A percentile compares a stretch with the other conserved stretches of the same genome.
phyloP scores from a whole-genome alignment of 2,329 filamentous ascomycete species.

The Orbilia ellipsospora region DNA sequence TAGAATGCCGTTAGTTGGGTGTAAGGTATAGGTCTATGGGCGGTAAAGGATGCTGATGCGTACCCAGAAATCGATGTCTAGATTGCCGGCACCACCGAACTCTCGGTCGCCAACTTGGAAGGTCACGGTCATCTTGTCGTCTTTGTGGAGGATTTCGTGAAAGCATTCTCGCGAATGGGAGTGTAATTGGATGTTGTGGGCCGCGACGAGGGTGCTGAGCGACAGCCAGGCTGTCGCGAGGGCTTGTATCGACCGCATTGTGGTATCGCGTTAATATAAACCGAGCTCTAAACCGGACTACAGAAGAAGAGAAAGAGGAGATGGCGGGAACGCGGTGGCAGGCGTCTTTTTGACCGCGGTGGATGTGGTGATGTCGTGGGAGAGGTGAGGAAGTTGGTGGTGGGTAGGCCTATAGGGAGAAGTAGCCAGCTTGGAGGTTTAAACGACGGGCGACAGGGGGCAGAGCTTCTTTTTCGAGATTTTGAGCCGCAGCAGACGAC shows the following conservation, averaged over 20 bases:
- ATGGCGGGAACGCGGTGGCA: not conserved
- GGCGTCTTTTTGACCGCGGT: no score
- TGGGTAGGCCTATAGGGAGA: conserved; percentile 33
- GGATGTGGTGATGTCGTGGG: conserved; percentile 4
- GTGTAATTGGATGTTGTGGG: conserved; percentile 95
- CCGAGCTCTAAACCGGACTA: not conserved
- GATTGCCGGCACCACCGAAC: conserved; percentile 91
- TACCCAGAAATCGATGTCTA: conserved; percentile 99
- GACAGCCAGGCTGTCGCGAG: conserved; percentile 66
- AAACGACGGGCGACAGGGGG: conserved; percentile 28
- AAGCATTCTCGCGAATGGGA: conserved; percentile 97
- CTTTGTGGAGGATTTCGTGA: conserved; percentile 89
- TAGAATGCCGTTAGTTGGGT: not conserved
- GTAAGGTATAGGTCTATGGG: not conserved
- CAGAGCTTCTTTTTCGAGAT: not conserved
- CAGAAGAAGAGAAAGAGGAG: not conserved
- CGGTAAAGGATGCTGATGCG: conserved; percentile 59
- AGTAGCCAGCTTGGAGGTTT: conserved; percentile 55
- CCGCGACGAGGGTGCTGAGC: conserved; percentile 65
- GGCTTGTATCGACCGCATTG: conserved; percentile 52
- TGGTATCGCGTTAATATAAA: not conserved
- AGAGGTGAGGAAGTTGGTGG: conserved; percentile 3
- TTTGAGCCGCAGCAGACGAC: conserved; percentile 41
- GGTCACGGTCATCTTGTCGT: conserved; percentile 98
- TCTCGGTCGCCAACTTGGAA: conserved; percentile 98